phyloP scores from a whole-genome alignment of 2,329 filamentous ascomycete species.

The Cercospora zeae-maydis region DNA sequence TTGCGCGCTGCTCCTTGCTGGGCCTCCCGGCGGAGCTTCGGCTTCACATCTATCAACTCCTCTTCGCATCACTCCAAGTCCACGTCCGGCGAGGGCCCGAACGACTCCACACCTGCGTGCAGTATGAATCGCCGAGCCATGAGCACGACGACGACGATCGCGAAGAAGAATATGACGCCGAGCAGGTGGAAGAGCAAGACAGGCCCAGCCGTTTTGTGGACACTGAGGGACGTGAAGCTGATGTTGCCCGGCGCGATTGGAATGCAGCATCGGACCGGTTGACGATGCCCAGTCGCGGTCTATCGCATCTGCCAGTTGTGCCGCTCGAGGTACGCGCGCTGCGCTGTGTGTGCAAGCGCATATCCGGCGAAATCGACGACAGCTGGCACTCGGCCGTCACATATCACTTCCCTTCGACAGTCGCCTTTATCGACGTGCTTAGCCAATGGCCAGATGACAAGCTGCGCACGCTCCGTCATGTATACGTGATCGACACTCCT shows the following conservation, averaged over 20 bases:
- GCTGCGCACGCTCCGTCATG: not conserved
- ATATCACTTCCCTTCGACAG: conserved; percentile 12
- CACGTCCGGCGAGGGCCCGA: not conserved
- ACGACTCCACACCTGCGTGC: not conserved
- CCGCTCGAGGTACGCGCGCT: not conserved
- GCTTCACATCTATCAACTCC: not conserved
- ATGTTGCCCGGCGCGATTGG: not conserved
- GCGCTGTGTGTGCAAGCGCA: conserved; percentile 1
- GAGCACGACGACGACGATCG: not conserved
- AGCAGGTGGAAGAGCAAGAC: not conserved
- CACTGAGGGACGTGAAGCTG: not conserved
- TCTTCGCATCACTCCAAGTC: not conserved
- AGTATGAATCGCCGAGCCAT: not conserved
- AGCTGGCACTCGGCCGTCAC: conserved; percentile 10
- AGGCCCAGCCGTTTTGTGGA: not conserved
- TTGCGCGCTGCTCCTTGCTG: not conserved
- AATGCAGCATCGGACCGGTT: not conserved
- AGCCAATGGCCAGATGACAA: conserved; percentile 9
- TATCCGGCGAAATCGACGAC: conserved; percentile 4
- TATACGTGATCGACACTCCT: conserved; percentile 5
- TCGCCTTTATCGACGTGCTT: conserved; percentile 11
- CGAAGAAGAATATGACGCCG: not conserved
- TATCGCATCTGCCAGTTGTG: not conserved
- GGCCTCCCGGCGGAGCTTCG: conserved; percentile 1
- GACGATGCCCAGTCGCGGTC: not conserved